These are phyloP conservation scores for Geotrichum aggregatum DNA, from an alignment of 1,139 yeast genomes.

Conservation along the genomic window DNA sequence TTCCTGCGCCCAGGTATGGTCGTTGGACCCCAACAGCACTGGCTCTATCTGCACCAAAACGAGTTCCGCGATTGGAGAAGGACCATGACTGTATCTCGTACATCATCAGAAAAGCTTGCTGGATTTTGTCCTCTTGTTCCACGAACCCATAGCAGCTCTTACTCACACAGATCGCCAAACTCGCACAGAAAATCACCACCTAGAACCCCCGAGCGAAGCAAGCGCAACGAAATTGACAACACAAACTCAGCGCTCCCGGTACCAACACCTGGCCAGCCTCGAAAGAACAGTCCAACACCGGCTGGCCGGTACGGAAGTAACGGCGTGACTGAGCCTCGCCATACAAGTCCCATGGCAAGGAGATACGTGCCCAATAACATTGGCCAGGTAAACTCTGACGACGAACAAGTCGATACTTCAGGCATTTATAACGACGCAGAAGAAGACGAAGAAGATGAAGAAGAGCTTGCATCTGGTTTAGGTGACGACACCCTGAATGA, in stretches of 20 bases:
- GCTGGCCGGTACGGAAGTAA: background rate
- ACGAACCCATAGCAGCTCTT: background rate
- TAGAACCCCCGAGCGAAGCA: conserved; percentile 71
- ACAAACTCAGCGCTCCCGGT: conserved; percentile 75
- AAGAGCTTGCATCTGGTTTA: background rate
- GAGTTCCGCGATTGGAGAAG: conserved; percentile 95
- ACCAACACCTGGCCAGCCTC: conserved; percentile 95
- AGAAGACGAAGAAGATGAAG: background rate
- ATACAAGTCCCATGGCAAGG: conserved; percentile 9
- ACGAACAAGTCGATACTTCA: conserved; percentile 1
- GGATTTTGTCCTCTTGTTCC: conserved; percentile 71
- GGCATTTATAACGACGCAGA: background rate
- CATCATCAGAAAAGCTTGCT: conserved; percentile 69
- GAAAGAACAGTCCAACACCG: conserved; percentile 48
- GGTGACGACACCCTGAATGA: background rate
- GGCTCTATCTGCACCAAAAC: conserved; percentile 93
- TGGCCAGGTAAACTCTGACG: conserved; percentile 14
- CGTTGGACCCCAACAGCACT: conserved; percentile 99
- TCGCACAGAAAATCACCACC: conserved; percentile 39
- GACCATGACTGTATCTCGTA: conserved; percentile 73
- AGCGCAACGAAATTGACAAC: conserved; percentile 66
- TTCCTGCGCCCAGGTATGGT: conserved; percentile 98
- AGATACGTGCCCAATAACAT: conserved; percentile 12
- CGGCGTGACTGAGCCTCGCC: background rate
- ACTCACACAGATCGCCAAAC: conserved; percentile 34